Percentiles rank a stretch among this genome's conserved stretches.
Evolutionary conservation across 768 basidiomycete genomes (phyloP).

Genomic region (Brasilioporus rufonigricans): DNA sequence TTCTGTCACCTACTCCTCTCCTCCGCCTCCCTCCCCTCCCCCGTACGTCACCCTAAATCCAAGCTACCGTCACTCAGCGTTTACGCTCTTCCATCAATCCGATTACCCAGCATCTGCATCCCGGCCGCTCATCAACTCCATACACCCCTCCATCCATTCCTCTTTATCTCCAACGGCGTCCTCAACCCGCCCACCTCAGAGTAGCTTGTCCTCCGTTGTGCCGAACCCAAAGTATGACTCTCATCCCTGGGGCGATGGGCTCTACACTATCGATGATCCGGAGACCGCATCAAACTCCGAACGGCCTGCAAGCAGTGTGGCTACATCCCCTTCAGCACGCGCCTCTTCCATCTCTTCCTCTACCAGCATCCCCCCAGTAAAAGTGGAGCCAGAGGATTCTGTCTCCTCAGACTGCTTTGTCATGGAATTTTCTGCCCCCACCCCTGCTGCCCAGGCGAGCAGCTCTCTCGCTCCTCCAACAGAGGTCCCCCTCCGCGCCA

Average conservation of each 20-base stretch:
- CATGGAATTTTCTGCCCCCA: conserved; percentile 33
- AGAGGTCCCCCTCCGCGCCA: conserved; percentile 73
- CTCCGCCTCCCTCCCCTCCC: conserved; percentile 22
- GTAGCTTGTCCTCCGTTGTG: conserved; percentile 13
- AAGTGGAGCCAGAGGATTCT: conserved; percentile 31
- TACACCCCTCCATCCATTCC: conserved; percentile 17
- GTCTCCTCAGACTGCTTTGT: conserved; percentile 31
- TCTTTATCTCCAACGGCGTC: conserved; percentile 16
- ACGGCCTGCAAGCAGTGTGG: conserved; percentile 33
- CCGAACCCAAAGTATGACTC: conserved; percentile 22
- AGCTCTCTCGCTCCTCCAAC: conserved; percentile 50
- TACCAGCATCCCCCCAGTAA: conserved; percentile 28
- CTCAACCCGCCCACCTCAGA: conserved; percentile 15
- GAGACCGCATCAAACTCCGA: conserved; percentile 34
- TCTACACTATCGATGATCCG: conserved; percentile 34
- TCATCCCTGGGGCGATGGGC: conserved; percentile 30
- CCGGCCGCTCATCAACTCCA: conserved; percentile 14
- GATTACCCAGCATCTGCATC: conserved; percentile 21
- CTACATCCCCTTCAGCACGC: conserved; percentile 35
- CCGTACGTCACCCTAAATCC: conserved; percentile 20
- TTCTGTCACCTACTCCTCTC: conserved; percentile 21
- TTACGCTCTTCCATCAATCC: conserved; percentile 18
- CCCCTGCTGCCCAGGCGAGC: conserved; percentile 34
- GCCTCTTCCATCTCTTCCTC: conserved; percentile 34
- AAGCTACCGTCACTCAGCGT: conserved; percentile 26